Evolutionary conservation across 129 eudicot species (phyloP).

Genomic region (Flaveria bidentis): DNA sequence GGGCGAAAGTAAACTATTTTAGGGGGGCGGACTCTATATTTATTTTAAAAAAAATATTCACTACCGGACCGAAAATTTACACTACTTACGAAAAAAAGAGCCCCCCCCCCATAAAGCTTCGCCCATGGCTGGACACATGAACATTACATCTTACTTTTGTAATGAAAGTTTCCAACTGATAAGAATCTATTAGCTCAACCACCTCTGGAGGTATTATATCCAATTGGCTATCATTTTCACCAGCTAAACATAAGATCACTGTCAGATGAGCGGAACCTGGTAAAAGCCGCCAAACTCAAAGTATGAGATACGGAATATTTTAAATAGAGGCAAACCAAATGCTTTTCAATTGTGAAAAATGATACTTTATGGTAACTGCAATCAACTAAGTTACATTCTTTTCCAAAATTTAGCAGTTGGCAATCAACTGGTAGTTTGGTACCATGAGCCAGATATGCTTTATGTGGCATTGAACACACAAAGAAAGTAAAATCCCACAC

Average conservation of each 20-base stretch:
- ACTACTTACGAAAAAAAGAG: too few species aligned
- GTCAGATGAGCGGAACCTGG: conserved; percentile 62
- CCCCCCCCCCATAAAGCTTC: too few species aligned
- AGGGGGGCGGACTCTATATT: too few species aligned
- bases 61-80: too few species aligned
- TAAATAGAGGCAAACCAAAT: conserved; percentile 6
- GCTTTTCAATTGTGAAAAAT: not conserved
- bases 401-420: conserved; percentile 3
- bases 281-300: conserved; percentile 12
- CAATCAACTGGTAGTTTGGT: not conserved
- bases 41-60: too few species aligned
- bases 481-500: too few species aligned
- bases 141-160: conserved; percentile 64
- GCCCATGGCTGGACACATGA: conserved; percentile 16
- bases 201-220: conserved; percentile 56
- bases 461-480: too few species aligned
- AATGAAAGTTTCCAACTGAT: conserved; percentile 75
- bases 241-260: conserved; percentile 67
- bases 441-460: not conserved
- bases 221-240: conserved; percentile 44
- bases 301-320: conserved; percentile 12
- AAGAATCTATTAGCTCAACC: conserved; percentile 56
- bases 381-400: conserved; percentile 7
- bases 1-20: too few species aligned
- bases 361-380: not conserved